Evolutionary conservation across 2,329 filamentous ascomycete species (phyloP), one percentile per base, ranked within the genome.

Genomic region (Gnomoniopsis sp.): DNA sequence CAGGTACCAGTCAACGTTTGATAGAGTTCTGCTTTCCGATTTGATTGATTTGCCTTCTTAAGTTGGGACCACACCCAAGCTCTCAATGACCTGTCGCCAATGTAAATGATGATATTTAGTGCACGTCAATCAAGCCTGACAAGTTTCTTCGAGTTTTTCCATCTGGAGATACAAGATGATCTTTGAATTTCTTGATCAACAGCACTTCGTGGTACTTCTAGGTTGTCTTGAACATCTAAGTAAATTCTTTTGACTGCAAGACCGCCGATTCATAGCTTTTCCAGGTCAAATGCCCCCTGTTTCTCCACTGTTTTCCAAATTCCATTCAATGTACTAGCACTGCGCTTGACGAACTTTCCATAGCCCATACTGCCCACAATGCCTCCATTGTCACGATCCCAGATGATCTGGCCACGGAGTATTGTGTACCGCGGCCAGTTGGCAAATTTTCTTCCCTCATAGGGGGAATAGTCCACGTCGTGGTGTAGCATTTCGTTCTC

Each of bases 341-440:
- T 75, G 33, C 80, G 68, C 62, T 75, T 76, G 60, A 82, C 57
- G 59, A 83, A 84, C 63, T 72, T 66, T 0, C 80, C 81, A 66
- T 74, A 76, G 1, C 76, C 76, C 64, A 78, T 80, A 61, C 73
- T 67, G 0, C 79, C 79, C n/a, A 81, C 63, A 47, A 81, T 53
- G 0, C 82, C 81, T 3, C 75, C 82, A 33, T 75, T 70, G 15
- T 81, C 79, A 30, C 75, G 72, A 63, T 82, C 79, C 82, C 80
- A 87, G 1, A 86, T 78, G 0, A 86, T 75, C 58, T 80, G 69
- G 0, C 84, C 84, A 57, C 84, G 70, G 30, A 88, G 61, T 15
- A 87, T 74, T 0, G 83, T 87, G 63, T 81, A 86, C 33, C 83
- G 72, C 10, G 83, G 83, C 84, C 84, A 87, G 57, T 86, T 82